Evolutionary conservation across 352 stramenopile genomes (phyloP).

Genomic region (Blastocystis hominis): DNA sequence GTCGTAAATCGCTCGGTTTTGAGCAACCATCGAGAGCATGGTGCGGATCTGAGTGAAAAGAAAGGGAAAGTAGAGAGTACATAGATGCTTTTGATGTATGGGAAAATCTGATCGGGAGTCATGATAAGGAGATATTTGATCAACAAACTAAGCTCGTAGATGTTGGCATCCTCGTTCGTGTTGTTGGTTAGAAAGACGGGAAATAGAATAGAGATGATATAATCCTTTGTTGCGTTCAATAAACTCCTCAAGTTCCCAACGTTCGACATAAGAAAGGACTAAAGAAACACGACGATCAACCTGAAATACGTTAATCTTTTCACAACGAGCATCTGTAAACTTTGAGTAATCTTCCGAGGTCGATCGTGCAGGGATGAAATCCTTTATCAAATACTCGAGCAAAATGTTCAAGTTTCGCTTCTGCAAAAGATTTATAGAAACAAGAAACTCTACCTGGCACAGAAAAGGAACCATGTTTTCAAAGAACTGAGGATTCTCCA

Average conservation of each 20-base stretch:
- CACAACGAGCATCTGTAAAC: background rate
- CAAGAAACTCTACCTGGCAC: background rate
- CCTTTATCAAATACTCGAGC: constrained; percentile 22
- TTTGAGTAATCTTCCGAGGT: background rate
- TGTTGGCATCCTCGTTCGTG: background rate
- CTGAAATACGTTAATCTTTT: background rate
- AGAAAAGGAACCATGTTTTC: constrained; percentile 32
- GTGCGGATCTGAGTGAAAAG: background rate
- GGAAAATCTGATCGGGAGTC: background rate
- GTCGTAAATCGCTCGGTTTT: constrained; percentile 1
- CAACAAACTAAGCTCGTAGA: background rate
- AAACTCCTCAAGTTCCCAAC: background rate
- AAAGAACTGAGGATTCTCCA: background rate
- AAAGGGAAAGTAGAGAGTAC: background rate
- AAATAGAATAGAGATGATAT: background rate
- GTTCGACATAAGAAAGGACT: constrained; percentile 5
- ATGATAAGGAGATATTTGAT: background rate
- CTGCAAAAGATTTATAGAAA: background rate
- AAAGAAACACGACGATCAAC: background rate
- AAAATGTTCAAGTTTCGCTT: background rate
- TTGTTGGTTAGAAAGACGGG: background rate
- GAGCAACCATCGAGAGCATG: background rate
- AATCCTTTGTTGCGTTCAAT: background rate
- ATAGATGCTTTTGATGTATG: background rate
- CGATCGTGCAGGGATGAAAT: background rate